A percentile compares a stretch with the other conserved stretches of the same genome.
Conservation (phyloP, 2,329 filamentous ascomycete species). For the Tolypocladium pustulatum region DNA sequence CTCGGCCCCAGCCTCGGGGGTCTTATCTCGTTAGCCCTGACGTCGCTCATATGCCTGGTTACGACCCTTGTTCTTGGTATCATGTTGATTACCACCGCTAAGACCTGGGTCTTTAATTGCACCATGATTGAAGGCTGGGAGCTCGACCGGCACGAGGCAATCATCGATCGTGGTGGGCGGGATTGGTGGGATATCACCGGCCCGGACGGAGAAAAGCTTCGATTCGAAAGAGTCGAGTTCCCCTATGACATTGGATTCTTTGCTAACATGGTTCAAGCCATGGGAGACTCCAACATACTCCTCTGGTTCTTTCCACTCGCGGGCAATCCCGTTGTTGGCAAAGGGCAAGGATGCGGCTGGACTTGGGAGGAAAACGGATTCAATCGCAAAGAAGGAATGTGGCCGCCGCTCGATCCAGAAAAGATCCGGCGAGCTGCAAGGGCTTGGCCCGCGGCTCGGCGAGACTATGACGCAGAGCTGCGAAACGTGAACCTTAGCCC, state of each 20-base stretch:
- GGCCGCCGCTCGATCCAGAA: constrained; percentile 55
- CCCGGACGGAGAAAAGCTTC: constrained; percentile 28
- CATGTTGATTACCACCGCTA: constrained; percentile 52
- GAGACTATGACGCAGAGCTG: constrained; percentile 22
- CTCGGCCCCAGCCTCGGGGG: constrained; percentile 55
- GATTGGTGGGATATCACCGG: constrained; percentile 31
- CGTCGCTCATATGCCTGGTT: constrained; percentile 46
- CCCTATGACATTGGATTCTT: constrained; percentile 74
- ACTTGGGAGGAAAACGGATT: constrained; percentile 67
- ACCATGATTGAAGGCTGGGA: constrained; percentile 81
- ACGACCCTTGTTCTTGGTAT: constrained; percentile 53
- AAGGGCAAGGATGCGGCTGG: constrained; percentile 37
- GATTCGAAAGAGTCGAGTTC: constrained; percentile 59
- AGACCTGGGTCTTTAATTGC: constrained; percentile 55
- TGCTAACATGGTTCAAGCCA: constrained; percentile 62
- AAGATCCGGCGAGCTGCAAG: constrained; percentile 36
- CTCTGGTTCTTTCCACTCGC: constrained; percentile 63
- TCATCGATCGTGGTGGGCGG: constrained; percentile 36
- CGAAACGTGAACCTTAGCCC: constrained; percentile 24
- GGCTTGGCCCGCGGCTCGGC: constrained; percentile 27
- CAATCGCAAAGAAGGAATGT: constrained; percentile 50
- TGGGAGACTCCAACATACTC: constrained; percentile 58
- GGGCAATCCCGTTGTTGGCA: constrained; percentile 32
- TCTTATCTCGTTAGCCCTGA: constrained; percentile 49
- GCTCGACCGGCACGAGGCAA: constrained; percentile 49